A percentile compares a stretch with the other conserved stretches of the same genome.
Evolutionary conservation across 2,329 filamentous ascomycete genomes (phyloP).

Genomic region (Nothophoma quercina): DNA sequence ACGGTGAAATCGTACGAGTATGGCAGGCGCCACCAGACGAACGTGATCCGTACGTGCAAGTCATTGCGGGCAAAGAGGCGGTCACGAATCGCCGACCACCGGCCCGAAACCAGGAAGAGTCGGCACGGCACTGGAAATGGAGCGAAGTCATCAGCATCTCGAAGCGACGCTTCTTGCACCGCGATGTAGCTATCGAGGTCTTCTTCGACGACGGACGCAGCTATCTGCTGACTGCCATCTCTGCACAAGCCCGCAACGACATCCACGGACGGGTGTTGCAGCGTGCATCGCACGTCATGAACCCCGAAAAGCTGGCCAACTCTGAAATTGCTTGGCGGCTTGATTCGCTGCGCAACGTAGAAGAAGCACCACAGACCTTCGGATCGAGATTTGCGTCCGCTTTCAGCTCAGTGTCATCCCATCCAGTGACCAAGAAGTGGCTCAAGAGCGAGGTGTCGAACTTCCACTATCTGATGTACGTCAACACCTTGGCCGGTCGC

Average conservation of each 20-base stretch:
- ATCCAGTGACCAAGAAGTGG: slow-evolving; percentile 88
- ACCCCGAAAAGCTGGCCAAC: slow-evolving; percentile 72
- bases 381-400: slow-evolving; percentile 91
- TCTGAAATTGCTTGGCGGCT: slow-evolving; percentile 92
- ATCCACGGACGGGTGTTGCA: slow-evolving; percentile 77
- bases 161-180: slow-evolving; percentile 92
- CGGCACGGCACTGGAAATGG: slow-evolving; percentile 93
- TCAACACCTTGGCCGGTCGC: slow-evolving; percentile 95
- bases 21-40: slow-evolving; percentile 93
- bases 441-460: slow-evolving; percentile 95
- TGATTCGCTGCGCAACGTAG: slow-evolving; percentile 77
- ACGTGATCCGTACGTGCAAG: slow-evolving; percentile 91
- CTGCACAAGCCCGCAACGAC: slow-evolving; percentile 76
- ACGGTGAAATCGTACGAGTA: slow-evolving; percentile 96
- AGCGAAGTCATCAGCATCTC: slow-evolving; percentile 93
- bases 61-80: slow-evolving; percentile 82
- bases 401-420: slow-evolving; percentile 83
- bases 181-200: slow-evolving; percentile 94
- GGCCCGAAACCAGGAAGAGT: slow-evolving; percentile 60
- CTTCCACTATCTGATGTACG: slow-evolving; percentile 97
- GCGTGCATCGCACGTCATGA: slow-evolving; percentile 82
- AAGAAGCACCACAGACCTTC: slow-evolving; percentile 71
- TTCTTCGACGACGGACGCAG: slow-evolving; percentile 98
- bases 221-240: slow-evolving; percentile 88
- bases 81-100: slow-evolving; percentile 55